Base-by-base conservation (phyloP, 2,329 filamentous ascomycete genomes). In the Apiospora hydei region DNA sequence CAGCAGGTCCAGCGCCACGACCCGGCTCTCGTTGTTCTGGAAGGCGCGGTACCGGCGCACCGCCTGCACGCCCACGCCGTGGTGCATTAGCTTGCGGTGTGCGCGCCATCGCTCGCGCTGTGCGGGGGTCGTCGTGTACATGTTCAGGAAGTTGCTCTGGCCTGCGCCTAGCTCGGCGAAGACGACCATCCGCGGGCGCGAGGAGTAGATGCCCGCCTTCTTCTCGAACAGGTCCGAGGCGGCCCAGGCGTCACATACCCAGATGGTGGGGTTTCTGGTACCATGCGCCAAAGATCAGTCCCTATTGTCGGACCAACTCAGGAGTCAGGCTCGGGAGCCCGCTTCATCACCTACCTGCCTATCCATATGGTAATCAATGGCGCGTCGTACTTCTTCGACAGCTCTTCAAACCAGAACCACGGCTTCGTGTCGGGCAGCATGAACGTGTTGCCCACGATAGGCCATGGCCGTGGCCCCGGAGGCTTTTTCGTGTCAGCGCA, bases 351-450 rank as follows among this genome's bases (percentile, higher is more conserved):
- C 77, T 67, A 83, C 82, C 83, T 80, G n/a, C 86, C 85, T 67
- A 89, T 87, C 88, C 88, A 89, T 75, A 88, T 85, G 0, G 88
- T 89, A 67, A 90, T 85, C 8, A 89, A 76, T 0, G 86, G 85
- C 0, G 84, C 81, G 6, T 85, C 78, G 76, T 88, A 86, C 67
- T 80, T 76, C 74, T 87, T 85, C 4, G 88, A 86, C 0, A 89
- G 78, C 74, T 86, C 77, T 70, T 90, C 87, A 74, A 90, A 89
- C 78, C 86, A 87, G 34, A 89, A 83, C 88, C 88, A 90, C 2
- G 88, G 88, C 76, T 89, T 89, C 71, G 81, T 83, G 34, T 86
- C 82, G 1, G 88, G 88, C 4, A 90, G 82, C 73, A 84, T 84
- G 71, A 87, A 88, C 0, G 87, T 89, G 76, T 89, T 90, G 46